Conservation (phyloP, 345 rosid species). For the Kernera saxatilis region DNA sequence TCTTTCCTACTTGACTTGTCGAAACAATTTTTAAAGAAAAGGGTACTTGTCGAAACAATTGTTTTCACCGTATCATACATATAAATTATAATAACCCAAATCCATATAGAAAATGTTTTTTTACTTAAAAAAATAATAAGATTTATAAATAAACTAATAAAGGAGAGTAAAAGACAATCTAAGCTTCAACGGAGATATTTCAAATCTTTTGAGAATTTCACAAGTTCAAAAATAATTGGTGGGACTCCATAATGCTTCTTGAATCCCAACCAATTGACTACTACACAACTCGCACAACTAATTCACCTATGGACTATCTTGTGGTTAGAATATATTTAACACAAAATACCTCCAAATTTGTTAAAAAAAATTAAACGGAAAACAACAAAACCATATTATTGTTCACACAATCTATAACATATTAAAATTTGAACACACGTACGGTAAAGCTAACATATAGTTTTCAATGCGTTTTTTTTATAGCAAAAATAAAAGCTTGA, state of each 20-base stretch:
- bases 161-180: conserved; percentile 5
- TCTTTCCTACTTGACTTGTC: neutral
- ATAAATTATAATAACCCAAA: neutral
- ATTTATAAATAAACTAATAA: neutral
- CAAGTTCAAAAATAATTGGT: neutral
- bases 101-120: neutral
- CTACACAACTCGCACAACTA: conserved; percentile 1
- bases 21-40: too few relatives aligned
- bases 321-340: neutral
- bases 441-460: conserved; percentile 4
- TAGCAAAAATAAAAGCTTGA: neutral
- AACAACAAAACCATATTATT: neutral
- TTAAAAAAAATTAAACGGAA: neutral
- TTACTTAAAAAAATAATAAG: neutral
- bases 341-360: neutral
- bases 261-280: neutral
- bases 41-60: neutral
- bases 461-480: neutral
- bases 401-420: neutral
- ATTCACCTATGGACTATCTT: neutral
- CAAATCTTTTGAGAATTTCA: neutral
- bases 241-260: conserved; percentile 19
- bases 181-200: conserved; percentile 9
- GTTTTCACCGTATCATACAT: neutral
- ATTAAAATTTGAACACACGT: conserved; percentile 14